These are phyloP conservation scores for Amphibolis antarctica DNA, from an alignment of 106 monocot species.

Conservation along the genomic window DNA sequence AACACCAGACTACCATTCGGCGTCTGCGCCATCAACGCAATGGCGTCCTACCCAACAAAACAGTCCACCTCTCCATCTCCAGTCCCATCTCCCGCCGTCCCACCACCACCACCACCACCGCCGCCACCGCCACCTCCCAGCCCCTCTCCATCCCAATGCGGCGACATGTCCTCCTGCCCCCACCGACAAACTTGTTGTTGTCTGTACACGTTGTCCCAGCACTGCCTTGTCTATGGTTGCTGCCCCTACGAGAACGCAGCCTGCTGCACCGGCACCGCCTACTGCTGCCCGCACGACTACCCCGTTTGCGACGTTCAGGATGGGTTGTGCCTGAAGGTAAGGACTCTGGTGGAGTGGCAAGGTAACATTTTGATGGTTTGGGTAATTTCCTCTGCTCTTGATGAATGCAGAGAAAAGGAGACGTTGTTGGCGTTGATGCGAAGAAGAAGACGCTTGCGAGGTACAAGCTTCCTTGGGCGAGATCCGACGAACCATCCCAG, in stretches of 20 bases:
- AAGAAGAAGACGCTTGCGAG: no score
- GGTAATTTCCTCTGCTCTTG: no score
- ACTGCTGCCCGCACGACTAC: constrained; percentile 18
- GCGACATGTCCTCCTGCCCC: constrained; percentile 11
- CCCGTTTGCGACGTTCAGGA: constrained; percentile 12
- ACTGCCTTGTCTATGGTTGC: constrained; percentile 61
- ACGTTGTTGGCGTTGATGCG: no score
- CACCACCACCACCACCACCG: constrained; percentile 3
- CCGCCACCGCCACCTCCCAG: constrained; percentile 35
- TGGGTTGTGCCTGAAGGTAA: constrained; percentile 10
- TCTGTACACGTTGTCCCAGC: constrained; percentile 25
- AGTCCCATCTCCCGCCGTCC: no score
- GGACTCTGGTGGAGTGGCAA: background rate
- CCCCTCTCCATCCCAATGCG: constrained; percentile 4
- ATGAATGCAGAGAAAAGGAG: no score
- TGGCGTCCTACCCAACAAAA: no score
- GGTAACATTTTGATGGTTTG: no score
- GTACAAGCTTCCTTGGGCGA: no score
- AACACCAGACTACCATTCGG: no score
- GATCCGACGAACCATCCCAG: no score
- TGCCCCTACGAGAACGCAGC: constrained; percentile 8
- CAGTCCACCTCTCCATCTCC: no score
- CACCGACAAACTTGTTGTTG: constrained; percentile 16
- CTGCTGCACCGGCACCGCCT: constrained; percentile 11
- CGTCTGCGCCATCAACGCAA: background rate